A percentile compares a stretch with the other conserved stretches of the same genome.
These are phyloP conservation scores for Babesia sp. DNA, from an alignment of 169 alveolate genomes.

Conservation along the genomic window DNA sequence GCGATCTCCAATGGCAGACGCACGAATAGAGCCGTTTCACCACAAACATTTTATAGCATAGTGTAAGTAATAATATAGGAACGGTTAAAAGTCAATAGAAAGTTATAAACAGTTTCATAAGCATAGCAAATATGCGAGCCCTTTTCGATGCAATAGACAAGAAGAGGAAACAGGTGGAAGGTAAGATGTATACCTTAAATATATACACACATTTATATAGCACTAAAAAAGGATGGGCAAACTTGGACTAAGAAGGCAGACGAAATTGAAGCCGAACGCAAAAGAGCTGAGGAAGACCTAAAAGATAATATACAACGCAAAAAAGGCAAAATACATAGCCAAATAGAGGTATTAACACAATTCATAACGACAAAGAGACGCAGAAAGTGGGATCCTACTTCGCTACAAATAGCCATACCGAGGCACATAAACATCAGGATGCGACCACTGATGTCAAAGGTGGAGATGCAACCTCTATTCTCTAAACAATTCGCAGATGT, in stretches of 20 bases:
- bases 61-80: too few relatives aligned
- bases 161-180: constrained; percentile 40
- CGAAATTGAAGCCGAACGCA: constrained; percentile 23
- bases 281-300: constrained; percentile 32
- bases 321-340: constrained; percentile 4
- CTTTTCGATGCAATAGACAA: constrained; percentile 39
- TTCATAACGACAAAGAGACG: background rate
- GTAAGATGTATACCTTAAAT: constrained; percentile 7
- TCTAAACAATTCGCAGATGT: constrained; percentile 5
- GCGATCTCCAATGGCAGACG: too few relatives aligned
- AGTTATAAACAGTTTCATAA: too few relatives aligned
- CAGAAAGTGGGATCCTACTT: background rate
- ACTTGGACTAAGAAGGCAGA: constrained; percentile 46
- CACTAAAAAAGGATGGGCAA: constrained; percentile 44
- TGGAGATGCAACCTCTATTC: background rate
- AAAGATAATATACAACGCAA: constrained; percentile 18
- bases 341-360: constrained; percentile 29
- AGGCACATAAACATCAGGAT: background rate
- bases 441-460: background rate
- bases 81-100: too few relatives aligned
- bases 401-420: background rate
- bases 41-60: too few relatives aligned
- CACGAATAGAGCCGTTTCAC: too few relatives aligned
- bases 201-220: constrained; percentile 5
- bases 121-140: constrained; percentile 37